Percentiles rank a stretch among this genome's conserved stretches.
phyloP scores from a whole-genome alignment of 1,284 basidiomycete genomes.

The Ustilago loliicola region DNA sequence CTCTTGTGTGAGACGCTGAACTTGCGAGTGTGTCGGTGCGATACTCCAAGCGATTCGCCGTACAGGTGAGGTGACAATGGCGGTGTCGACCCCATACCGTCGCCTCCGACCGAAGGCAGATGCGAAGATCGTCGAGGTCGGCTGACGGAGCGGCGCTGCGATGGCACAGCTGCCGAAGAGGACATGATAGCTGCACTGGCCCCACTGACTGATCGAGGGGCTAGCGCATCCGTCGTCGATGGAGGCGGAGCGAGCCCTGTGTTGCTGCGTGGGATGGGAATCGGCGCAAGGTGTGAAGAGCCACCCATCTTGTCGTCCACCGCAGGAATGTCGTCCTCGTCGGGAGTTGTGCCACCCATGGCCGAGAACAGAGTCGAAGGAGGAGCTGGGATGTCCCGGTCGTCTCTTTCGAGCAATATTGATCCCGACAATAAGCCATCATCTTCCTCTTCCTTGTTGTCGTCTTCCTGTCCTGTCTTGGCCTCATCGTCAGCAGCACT shows the following conservation, averaged over 20 bases:
- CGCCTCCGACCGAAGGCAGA: slow-evolving; percentile 21
- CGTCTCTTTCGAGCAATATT: slow-evolving; percentile 45
- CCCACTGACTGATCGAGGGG: slow-evolving; percentile 20
- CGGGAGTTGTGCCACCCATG: slow-evolving; percentile 31
- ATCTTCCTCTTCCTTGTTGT: slow-evolving; percentile 30
- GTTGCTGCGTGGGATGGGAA: slow-evolving; percentile 54
- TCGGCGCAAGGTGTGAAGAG: slow-evolving; percentile 44
- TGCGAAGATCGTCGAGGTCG: slow-evolving; percentile 53
- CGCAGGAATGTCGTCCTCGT: slow-evolving; percentile 61
- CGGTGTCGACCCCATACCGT: slow-evolving; percentile 50
- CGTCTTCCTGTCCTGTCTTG: slow-evolving; percentile 25
- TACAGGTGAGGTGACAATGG: slow-evolving; percentile 63
- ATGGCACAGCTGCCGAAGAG: slow-evolving; percentile 12
- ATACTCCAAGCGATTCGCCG: slow-evolving; percentile 42
- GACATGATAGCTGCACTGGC: slow-evolving; percentile 14
- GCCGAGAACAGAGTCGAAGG: slow-evolving; percentile 46
- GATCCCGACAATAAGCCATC: slow-evolving; percentile 46
- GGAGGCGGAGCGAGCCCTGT: slow-evolving; percentile 18
- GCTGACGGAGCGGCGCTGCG: slow-evolving; percentile 34
- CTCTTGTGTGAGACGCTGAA: slow-evolving; percentile 55
- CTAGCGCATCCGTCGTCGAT: slow-evolving; percentile 22
- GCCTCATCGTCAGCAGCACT: slow-evolving; percentile 41
- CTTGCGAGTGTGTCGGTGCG: slow-evolving; percentile 44
- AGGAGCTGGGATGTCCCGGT: slow-evolving; percentile 48
- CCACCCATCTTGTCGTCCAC: slow-evolving; percentile 62